Evolutionary conservation across 148 eudicot genomes (phyloP).

Genomic region (Rhododendron ovatum): DNA sequence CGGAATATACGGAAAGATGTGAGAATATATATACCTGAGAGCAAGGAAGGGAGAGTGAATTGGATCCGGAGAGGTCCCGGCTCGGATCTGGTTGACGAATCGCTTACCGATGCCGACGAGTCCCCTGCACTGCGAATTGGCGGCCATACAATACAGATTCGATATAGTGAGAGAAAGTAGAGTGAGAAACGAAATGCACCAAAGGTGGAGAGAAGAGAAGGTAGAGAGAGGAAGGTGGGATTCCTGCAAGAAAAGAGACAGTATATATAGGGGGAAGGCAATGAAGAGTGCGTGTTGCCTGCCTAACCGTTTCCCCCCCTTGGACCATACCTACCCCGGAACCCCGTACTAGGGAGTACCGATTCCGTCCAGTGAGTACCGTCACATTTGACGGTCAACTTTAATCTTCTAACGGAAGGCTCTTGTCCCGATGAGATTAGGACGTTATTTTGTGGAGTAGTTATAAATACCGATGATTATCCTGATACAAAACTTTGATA

Average conservation of each 20-base stretch:
- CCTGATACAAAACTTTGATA: no score
- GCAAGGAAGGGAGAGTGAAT: neutral
- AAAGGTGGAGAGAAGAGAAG: neutral
- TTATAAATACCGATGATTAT: no score
- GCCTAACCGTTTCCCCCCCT: neutral
- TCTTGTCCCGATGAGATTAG: neutral
- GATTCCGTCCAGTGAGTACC: neutral
- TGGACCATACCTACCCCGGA: neutral
- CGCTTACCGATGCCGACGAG: conserved; percentile 34
- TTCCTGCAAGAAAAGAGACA: neutral
- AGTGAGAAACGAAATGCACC: neutral
- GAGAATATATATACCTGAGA: neutral
- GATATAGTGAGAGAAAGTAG: conserved; percentile 4
- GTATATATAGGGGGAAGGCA: neutral
- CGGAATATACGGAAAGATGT: no score
- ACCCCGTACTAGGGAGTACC: neutral
- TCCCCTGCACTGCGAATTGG: conserved; percentile 35
- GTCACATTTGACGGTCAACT: neutral
- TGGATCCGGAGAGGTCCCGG: conserved; percentile 14
- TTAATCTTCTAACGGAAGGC: neutral
- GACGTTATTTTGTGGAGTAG: neutral
- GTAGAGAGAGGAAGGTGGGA: neutral
- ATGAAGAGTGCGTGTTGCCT: neutral
- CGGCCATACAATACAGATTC: conserved; percentile 40
- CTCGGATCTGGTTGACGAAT: conserved; percentile 33